Conservation (phyloP, 148 eudicot species). For the Talinum fruticosum region DNA sequence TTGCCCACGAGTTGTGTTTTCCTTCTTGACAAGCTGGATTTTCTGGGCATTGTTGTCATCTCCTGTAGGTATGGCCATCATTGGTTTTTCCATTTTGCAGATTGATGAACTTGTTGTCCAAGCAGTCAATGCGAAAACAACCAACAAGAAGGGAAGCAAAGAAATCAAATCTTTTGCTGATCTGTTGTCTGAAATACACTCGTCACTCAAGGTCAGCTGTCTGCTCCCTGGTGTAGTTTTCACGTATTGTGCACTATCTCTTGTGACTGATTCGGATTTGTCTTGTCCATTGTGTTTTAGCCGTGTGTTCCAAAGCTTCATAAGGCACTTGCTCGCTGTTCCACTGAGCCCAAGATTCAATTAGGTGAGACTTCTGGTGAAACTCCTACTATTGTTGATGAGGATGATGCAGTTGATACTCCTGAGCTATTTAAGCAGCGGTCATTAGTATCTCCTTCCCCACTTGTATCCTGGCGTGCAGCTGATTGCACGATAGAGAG, state of each 20-base stretch:
- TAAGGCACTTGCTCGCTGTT: constrained; percentile 37
- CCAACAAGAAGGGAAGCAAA: constrained; percentile 30
- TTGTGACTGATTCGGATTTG: not conserved
- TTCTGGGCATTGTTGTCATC: not conserved
- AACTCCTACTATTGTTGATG: constrained; percentile 21
- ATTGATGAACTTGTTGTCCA: constrained; percentile 80
- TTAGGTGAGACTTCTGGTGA: constrained; percentile 15
- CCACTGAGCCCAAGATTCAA: constrained; percentile 32
- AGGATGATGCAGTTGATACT: constrained; percentile 36
- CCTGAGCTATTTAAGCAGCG: constrained; percentile 53
- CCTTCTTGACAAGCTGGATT: not conserved
- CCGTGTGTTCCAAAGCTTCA: constrained; percentile 77
- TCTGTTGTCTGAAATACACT: constrained; percentile 56
- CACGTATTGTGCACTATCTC: not conserved
- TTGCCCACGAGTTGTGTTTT: not conserved
- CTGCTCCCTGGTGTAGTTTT: constrained; percentile 15
- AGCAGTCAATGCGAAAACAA: constrained; percentile 46
- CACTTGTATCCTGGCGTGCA: constrained; percentile 95
- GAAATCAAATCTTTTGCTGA: constrained; percentile 61
- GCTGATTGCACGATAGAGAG: constrained; percentile 46
- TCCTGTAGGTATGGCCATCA: not conserved
- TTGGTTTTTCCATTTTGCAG: constrained; percentile 34
- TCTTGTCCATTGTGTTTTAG: constrained; percentile 40
- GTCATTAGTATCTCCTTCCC: constrained; percentile 86
- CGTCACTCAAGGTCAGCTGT: constrained; percentile 60